These are phyloP conservation scores for Backusella morwellensis DNA, from an alignment of 192 early-diverging fungal genomes.

Conservation along the genomic window DNA sequence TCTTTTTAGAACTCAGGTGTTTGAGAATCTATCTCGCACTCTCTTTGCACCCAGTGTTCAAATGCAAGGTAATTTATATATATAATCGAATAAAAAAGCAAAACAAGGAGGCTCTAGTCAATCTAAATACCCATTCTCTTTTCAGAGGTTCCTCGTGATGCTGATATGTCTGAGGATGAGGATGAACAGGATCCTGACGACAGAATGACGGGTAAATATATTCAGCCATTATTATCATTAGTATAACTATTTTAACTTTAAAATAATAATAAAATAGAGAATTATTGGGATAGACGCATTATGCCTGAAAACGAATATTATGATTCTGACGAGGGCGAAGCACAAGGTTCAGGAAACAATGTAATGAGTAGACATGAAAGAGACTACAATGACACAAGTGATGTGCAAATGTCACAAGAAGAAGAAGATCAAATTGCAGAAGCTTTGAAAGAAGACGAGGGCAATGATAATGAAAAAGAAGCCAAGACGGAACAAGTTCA, in stretches of 20 bases:
- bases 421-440: slow-evolving; percentile 31
- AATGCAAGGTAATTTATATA: slow-evolving; percentile 54
- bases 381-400: slow-evolving; percentile 10
- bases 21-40: slow-evolving; percentile 67
- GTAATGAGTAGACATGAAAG: slow-evolving; percentile 25
- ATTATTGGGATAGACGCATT: slow-evolving; percentile 58
- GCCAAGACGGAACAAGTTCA: neutral
- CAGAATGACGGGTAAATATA: slow-evolving; percentile 4
- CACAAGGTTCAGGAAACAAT: slow-evolving; percentile 6
- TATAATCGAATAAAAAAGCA: neutral
- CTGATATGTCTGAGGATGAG: slow-evolving; percentile 65
- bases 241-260: too few relatives aligned
- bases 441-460: slow-evolving; percentile 15
- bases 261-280: slow-evolving; percentile 39
- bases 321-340: slow-evolving; percentile 69
- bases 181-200: slow-evolving; percentile 62
- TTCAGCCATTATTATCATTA: neutral
- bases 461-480: slow-evolving; percentile 3
- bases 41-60: slow-evolving; percentile 76
- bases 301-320: slow-evolving; percentile 73
- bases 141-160: slow-evolving; percentile 70
- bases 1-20: slow-evolving; percentile 44
- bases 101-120: too few relatives aligned
- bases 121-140: neutral
- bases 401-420: slow-evolving; percentile 19